Percentiles rank a stretch among this genome's conserved stretches.
phyloP scores from a whole-genome alignment of 495 filamentous ascomycete genomes.

The Aspergillus bridgeri region DNA sequence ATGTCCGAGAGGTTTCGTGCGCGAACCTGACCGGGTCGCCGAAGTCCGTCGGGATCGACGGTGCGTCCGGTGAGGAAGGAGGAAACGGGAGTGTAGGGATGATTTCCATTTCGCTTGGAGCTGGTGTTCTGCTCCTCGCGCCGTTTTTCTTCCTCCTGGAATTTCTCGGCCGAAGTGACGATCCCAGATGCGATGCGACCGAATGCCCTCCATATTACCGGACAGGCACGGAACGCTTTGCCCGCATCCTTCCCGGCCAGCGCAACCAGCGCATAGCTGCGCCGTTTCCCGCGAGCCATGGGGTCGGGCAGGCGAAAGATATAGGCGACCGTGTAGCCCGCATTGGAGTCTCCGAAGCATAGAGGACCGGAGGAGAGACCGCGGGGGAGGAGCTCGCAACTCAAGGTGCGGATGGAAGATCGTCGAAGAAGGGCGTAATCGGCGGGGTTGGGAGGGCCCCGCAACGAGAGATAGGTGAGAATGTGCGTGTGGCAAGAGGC shows the following conservation, averaged over 20 bases:
- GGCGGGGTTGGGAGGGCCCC: constrained; percentile 67
- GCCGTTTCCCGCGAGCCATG: constrained; percentile 78
- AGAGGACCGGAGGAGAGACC: constrained; percentile 72
- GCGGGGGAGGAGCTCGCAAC: constrained; percentile 78
- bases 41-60: constrained; percentile 56
- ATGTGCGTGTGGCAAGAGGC: constrained; percentile 68
- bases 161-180: constrained; percentile 57
- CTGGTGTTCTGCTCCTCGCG: constrained; percentile 40
- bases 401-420: constrained; percentile 81
- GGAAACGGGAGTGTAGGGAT: constrained; percentile 54
- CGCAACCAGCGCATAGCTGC: constrained; percentile 86
- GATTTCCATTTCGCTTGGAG: constrained; percentile 20
- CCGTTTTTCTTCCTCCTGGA: constrained; percentile 45
- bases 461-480: constrained; percentile 81
- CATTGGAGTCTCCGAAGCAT: constrained; percentile 77
- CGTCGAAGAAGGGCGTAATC: constrained; percentile 84
- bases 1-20: constrained; percentile 80
- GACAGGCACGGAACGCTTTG: constrained; percentile 70
- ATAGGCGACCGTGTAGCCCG: constrained; percentile 89
- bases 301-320: constrained; percentile 87
- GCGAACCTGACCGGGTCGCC: constrained; percentile 53
- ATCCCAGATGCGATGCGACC: constrained; percentile 74
- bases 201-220: constrained; percentile 71
- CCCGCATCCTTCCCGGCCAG: constrained; percentile 68
- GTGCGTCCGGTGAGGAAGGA: constrained; percentile 62